Evolutionary conservation across 2,329 filamentous ascomycete genomes (phyloP), one percentile per base, ranked within the genome.

Genomic region (Pseudogymnoascus sp.): DNA sequence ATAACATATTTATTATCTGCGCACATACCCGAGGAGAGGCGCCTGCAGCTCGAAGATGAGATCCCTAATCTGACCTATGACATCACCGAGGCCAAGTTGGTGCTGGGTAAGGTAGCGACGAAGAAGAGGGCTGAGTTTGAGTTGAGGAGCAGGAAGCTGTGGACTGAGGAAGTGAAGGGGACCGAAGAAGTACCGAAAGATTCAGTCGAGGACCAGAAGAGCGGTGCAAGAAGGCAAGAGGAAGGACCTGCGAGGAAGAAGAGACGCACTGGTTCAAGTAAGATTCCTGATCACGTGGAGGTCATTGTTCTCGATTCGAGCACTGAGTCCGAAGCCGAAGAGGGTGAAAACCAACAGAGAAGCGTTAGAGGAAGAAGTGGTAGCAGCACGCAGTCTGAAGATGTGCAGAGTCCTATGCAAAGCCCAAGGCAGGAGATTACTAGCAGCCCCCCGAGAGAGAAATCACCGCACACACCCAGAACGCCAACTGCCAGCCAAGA

Each of bases 121-220:
- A 87, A 84, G 67, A 82, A 85, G 69, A 83, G 93, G 16, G 91
- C 91, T 0, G 80, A 84, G 56, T 87, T 96, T 69, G 93, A 98
- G 75, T 78, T 98, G 65, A 82, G 90, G 61, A 82, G 84, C 6
- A 82, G 84, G 53, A 87, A 85, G 12, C 68, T 96, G 2, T 73
- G 75, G 41, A 85, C 86, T 0, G 78, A 84, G 62, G 84, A 86
- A 63, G 68, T 79, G 2, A 63, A 70, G 19, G 50, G 19, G 11
- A 40, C n/a, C 8, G 26, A 62, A 19, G 26, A 19, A 35, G 56
- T 12, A 28, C 26, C 33, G 40, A 59, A 59, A 16, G 8, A 33
- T 12, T 14, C 1, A n/a, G 14, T 31, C 8, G 59, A 19, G 38
- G 60, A 60, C 12, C 31, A 56, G 24, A 22, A n/a, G n/a, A 33